Conservation (phyloP, 2,329 filamentous ascomycete genomes). For the Cryphonectria naterciae region DNA sequence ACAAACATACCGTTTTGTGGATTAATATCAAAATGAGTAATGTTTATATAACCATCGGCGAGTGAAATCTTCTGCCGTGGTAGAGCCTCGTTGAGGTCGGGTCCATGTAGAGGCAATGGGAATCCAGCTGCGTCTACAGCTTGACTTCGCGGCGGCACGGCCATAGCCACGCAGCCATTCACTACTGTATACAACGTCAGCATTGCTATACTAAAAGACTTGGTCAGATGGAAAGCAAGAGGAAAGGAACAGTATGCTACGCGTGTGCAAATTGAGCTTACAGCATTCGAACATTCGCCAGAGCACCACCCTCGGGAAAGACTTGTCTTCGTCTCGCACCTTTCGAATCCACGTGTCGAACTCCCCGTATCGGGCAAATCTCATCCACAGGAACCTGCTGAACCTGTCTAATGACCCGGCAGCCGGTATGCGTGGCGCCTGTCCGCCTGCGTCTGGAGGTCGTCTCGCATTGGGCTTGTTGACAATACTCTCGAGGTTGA, state of each 20-base stretch:
- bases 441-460: not conserved
- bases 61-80: not conserved
- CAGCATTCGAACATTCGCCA: conserved; percentile 7
- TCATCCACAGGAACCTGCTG: not conserved
- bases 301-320: not conserved
- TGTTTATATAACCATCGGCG: not conserved
- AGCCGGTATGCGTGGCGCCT: not conserved
- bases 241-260: too few relatives aligned
- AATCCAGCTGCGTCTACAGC: too few relatives aligned
- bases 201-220: not conserved
- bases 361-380: conserved; percentile 11
- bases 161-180: not conserved
- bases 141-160: not conserved
- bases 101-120: not conserved
- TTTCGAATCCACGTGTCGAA: conserved; percentile 12
- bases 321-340: not conserved
- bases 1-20: conserved; percentile 3
- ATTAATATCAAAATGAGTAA: conserved; percentile 5
- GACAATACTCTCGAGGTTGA: not conserved
- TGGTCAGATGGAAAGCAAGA: not conserved
- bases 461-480: conserved; percentile 6
- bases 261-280: not conserved
- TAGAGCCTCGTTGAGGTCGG: not conserved
- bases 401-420: not conserved
- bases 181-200: not conserved